Evolutionary conservation across 2,329 filamentous ascomycete genomes (phyloP).

Genomic region (Acrocalymma vagum): DNA sequence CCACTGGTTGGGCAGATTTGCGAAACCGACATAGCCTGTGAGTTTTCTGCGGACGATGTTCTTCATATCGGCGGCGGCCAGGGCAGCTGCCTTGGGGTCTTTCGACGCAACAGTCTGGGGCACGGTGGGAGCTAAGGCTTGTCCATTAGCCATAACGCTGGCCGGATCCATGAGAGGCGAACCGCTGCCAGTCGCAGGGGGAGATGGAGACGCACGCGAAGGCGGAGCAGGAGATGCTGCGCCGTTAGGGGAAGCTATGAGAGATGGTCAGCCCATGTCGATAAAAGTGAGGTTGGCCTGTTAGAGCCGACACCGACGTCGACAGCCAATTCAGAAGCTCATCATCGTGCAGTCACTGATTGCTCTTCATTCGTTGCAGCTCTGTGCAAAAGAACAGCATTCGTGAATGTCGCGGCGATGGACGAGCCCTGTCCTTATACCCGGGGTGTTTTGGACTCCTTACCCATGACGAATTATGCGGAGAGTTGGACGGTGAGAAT

Average conservation of each 20-base stretch:
- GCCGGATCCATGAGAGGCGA: slow-evolving; percentile 66
- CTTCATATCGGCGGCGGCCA: slow-evolving; percentile 63
- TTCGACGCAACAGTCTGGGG: slow-evolving; percentile 70
- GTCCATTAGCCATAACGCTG: slow-evolving; percentile 62
- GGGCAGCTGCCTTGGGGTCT: slow-evolving; percentile 68
- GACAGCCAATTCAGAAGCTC: too few species aligned
- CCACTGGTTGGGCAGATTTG: slow-evolving; percentile 99
- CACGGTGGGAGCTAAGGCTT: slow-evolving; percentile 50
- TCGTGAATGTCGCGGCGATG: slow-evolving; percentile 16
- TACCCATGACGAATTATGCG: slow-evolving; percentile 23
- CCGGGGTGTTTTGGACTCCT: neutral
- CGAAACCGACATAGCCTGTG: slow-evolving; percentile 98
- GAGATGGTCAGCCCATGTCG: slow-evolving; percentile 34
- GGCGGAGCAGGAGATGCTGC: slow-evolving; percentile 52
- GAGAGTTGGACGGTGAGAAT: slow-evolving; percentile 37
- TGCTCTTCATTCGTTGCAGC: too few species aligned
- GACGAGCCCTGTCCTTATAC: slow-evolving; percentile 4
- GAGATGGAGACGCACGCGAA: slow-evolving; percentile 57
- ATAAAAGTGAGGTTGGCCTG: slow-evolving; percentile 13
- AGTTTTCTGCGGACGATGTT: slow-evolving; percentile 99
- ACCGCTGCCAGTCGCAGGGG: slow-evolving; percentile 58
- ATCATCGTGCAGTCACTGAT: too few species aligned
- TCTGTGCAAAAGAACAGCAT: too few species aligned
- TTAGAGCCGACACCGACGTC: slow-evolving; percentile 2
- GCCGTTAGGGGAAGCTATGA: slow-evolving; percentile 57